Conservation (phyloP, 176 grass and related monocot species). For the Phoenix dactylifera region DNA sequence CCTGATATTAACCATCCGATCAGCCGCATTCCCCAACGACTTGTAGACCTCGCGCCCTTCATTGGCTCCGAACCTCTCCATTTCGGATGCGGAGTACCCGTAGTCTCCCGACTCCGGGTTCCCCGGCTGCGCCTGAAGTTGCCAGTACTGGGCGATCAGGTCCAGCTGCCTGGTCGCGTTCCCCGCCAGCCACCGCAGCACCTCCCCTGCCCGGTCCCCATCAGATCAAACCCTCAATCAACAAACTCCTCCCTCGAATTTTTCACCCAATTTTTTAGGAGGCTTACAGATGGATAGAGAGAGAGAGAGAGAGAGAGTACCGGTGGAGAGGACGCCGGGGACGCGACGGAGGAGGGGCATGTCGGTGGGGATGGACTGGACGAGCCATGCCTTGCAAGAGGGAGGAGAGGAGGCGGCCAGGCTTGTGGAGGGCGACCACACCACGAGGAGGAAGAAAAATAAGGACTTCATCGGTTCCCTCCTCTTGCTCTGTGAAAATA, state of each 20-base stretch:
- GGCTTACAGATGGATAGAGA: neutral
- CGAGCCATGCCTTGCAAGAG: constrained; percentile 76
- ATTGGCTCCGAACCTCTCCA: constrained; percentile 59
- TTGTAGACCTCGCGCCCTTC: constrained; percentile 52
- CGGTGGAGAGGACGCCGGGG: constrained; percentile 74
- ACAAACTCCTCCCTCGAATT: neutral
- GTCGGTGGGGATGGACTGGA: constrained; percentile 93
- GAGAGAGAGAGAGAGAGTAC: constrained; percentile 9
- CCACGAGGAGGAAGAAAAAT: constrained; percentile 5
- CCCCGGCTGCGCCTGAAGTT: constrained; percentile 45
- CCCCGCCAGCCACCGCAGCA: constrained; percentile 79
- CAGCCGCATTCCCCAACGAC: constrained; percentile 55
- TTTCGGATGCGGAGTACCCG: constrained; percentile 60
- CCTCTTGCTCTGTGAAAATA: no score
- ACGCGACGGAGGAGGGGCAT: constrained; percentile 79
- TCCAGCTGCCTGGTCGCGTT: constrained; percentile 65
- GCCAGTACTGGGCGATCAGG: constrained; percentile 82
- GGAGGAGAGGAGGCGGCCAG: neutral
- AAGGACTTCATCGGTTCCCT: neutral
- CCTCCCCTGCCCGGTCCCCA: constrained; percentile 36
- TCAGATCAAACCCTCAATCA: neutral
- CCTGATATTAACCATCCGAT: constrained; percentile 72
- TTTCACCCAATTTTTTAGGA: neutral
- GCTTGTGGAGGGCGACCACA: neutral
- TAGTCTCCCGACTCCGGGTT: constrained; percentile 74